Evolutionary conservation across 163 green algal genomes (phyloP), one percentile per base, ranked within the genome.

Genomic region (Chlamydomonas reinhardtii): DNA sequence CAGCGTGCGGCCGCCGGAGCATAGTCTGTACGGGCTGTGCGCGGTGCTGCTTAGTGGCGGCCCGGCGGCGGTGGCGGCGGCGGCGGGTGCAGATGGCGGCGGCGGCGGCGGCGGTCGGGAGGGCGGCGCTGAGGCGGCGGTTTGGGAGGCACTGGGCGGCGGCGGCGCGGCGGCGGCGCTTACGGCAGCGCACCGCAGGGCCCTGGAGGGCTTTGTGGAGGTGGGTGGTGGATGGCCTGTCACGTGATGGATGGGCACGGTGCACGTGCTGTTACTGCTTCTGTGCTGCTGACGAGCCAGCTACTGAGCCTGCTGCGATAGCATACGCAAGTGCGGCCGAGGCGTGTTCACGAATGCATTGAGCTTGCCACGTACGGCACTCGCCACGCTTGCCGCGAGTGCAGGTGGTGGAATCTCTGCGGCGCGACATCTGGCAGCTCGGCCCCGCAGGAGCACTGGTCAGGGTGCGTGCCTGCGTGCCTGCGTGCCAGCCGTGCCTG

Each of bases 331-430:
- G n/a, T n/a, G n/a, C n/a, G n/a, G n/a, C n/a, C n/a, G n/a, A n/a
- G n/a, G n/a, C n/a, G n/a, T n/a, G n/a, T n/a, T n/a, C n/a, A n/a
- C n/a, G n/a, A n/a, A n/a, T n/a, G n/a, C n/a, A n/a, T n/a, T n/a
- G n/a, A n/a, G n/a, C n/a, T n/a, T n/a, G n/a, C n/a, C n/a, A n/a
- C n/a, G n/a, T n/a, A n/a, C n/a, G n/a, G n/a, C n/a, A n/a, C n/a
- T n/a, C n/a, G n/a, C n/a, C n/a, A n/a, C n/a, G n/a, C n/a, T n/a
- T n/a, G n/a, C n/a, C n/a, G n/a, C n/a, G n/a, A n/a, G n/a, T n/a
- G 0, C 48, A 79, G 73, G 48, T 68, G 48, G 19, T 90, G 32
- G 73, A 88, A 54, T n/a, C 65, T 0, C 76, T 89, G 29, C 32
- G 61, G 29, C 16, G 20, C 22, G 76, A 69, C 15, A 15, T 82